Evolutionary conservation across 2,329 filamentous ascomycete species (phyloP), one percentile per base, ranked within the genome.

Genomic region (Hymenoscyphus scutula): DNA sequence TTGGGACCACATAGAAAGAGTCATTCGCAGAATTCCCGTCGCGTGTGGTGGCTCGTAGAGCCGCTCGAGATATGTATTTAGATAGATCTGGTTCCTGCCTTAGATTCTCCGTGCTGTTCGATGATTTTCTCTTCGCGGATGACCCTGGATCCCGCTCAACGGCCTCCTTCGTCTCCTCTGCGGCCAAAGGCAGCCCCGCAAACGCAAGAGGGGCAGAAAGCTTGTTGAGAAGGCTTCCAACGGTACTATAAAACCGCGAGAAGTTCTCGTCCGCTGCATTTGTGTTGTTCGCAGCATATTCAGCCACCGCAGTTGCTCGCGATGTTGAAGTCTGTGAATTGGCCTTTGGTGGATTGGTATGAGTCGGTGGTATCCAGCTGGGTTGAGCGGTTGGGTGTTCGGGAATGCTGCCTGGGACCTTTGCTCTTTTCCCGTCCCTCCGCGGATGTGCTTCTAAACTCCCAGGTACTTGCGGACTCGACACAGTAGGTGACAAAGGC

Each of bases 1-100:
- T 90, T 3, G 94, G 95, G 1, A 99, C 95, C 1, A 98, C 90
- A 74, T 97, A 98, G 78, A 99, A 99, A 8, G 90, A 95, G 70
- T 90, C 90, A 63, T 82, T 84, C 15, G 76, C 78, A 17, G 82
- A 82, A 30, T 87, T 82, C 0, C 85, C 86, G 32, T 89, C 88
- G 61, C 90, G 87, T 23, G 86, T 83, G 51, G 97, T 82, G 0
- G 93, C 91, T 58, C 89, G 85, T 60, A 98, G 82, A 3, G 94
- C 91, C 13, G 94, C 92, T 68, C 87, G 88, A 48, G 92, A 97
- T 74, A 96, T 96, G 32, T 96, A 85, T 64, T 88, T 90, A 69
- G 86, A 88, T 29, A 97, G 83, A 68, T 98, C 92, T 0, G 92
- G 90, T 19, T 91, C 87, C 41, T 79, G 67, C 45, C 71, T 62